A percentile compares a stretch with the other conserved stretches of the same genome.
Conservation (phyloP, 2,329 filamentous ascomycete species). For the Pyrenophora seminiperda region DNA sequence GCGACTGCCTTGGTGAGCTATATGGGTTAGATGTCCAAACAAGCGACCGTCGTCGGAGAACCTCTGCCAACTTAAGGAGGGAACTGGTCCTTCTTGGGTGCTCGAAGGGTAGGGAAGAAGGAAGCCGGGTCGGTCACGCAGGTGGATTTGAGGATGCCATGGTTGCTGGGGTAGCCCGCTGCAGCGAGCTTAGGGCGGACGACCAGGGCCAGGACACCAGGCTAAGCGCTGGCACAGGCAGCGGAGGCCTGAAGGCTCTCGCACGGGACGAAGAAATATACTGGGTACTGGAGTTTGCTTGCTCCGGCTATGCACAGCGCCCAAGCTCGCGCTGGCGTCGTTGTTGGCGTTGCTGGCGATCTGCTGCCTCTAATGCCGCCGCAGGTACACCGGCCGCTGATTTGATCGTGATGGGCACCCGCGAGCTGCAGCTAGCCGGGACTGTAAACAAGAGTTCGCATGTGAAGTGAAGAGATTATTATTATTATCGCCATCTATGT, state of each 20-base stretch:
- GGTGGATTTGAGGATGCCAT: constrained; percentile 46
- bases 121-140: constrained; percentile 38
- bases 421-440: constrained; percentile 17
- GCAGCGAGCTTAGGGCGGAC: constrained; percentile 34
- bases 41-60: constrained; percentile 34
- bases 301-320: constrained; percentile 22
- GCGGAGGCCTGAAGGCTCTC: constrained; percentile 31
- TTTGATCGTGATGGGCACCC: constrained; percentile 17
- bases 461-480: no score
- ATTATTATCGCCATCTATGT: no score
- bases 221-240: constrained; percentile 35
- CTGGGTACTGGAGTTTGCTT: constrained; percentile 27
- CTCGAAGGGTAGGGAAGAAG: constrained; percentile 46
- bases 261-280: constrained; percentile 22
- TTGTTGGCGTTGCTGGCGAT: constrained; percentile 17
- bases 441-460: constrained; percentile 23
- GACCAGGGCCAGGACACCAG: constrained; percentile 31
- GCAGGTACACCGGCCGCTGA: constrained; percentile 21
- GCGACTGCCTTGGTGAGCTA: constrained; percentile 30
- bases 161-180: constrained; percentile 34
- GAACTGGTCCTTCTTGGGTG: constrained; percentile 46
- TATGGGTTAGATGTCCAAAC: constrained; percentile 18
- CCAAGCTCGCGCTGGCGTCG: constrained; percentile 18
- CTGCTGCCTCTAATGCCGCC: constrained; percentile 22
- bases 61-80: constrained; percentile 28